Conservation (phyloP, 306 rosid species). For the Vachellia pachyceras region DNA sequence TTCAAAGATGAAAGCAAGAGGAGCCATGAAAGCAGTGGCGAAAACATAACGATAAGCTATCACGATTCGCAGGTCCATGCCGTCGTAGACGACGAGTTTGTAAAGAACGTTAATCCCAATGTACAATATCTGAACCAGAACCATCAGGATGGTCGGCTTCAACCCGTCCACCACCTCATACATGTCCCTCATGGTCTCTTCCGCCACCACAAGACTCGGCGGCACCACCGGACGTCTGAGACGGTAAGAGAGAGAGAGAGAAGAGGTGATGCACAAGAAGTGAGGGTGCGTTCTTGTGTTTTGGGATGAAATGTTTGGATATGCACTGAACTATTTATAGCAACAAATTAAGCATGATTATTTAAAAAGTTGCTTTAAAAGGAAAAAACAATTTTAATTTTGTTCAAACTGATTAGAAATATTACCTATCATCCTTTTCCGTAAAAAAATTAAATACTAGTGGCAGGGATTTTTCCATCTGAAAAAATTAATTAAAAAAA, state of each 20-base stretch:
- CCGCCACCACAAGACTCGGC: neutral
- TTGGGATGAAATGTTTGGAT: neutral
- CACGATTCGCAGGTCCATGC: conserved; percentile 60
- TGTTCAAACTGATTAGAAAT: too few species aligned
- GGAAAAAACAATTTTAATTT: too few species aligned
- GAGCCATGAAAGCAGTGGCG: conserved; percentile 60
- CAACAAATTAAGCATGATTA: too few species aligned
- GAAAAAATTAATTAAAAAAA: too few species aligned
- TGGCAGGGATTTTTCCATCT: neutral
- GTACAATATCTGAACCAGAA: conserved; percentile 51
- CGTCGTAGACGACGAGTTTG: conserved; percentile 61
- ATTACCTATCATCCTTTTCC: too few species aligned
- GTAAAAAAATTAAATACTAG: neutral
- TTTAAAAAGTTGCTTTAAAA: too few species aligned
- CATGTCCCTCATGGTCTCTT: neutral
- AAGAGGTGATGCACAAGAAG: neutral
- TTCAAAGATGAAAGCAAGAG: conserved; percentile 60
- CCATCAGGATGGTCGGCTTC: conserved; percentile 57
- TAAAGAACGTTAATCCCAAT: conserved; percentile 63
- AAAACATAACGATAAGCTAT: conserved; percentile 72
- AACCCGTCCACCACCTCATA: conserved; percentile 31
- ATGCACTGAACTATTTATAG: neutral
- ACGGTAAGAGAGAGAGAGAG: neutral
- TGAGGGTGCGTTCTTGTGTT: neutral
- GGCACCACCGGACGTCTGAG: neutral